These are phyloP conservation scores for Thelonectria olida DNA, from an alignment of 2,329 filamentous ascomycete genomes.

Conservation along the genomic window DNA sequence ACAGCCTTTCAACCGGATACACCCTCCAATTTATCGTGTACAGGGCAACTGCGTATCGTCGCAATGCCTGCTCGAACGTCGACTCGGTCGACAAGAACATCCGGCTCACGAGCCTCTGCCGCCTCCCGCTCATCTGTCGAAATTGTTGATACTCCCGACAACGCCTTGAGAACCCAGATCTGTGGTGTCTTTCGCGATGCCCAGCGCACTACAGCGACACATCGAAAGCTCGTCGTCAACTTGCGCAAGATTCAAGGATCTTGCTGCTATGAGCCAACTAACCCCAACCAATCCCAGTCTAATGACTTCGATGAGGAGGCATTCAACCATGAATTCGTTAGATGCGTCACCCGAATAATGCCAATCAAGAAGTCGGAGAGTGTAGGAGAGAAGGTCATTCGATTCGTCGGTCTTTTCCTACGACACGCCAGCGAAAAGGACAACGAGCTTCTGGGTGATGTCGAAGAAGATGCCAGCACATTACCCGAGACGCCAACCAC, in stretches of 20 bases:
- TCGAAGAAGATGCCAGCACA: conserved; percentile 74
- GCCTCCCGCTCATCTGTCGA: conserved; percentile 66
- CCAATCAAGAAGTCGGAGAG: conserved; percentile 91
- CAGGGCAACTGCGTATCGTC: conserved; percentile 14
- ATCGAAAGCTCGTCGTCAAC: conserved; percentile 88
- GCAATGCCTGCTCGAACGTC: conserved; percentile 62
- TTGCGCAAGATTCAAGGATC: conserved; percentile 91
- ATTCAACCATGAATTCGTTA: conserved; percentile 86
- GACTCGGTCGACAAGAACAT: conserved; percentile 56
- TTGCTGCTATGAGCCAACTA: conserved; percentile 73
- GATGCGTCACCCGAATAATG: conserved; percentile 84
- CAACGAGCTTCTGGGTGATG: conserved; percentile 71
- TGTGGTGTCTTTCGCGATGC: conserved; percentile 80
- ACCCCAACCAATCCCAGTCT: conserved; percentile 59
- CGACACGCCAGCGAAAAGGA: conserved; percentile 77
- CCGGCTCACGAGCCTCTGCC: conserved; percentile 55
- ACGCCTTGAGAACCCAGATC: conserved; percentile 76
- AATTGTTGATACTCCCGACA: conserved; percentile 77
- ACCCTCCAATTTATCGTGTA: conserved; percentile 3
- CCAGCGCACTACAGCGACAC: conserved; percentile 88
- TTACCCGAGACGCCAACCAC: conserved; percentile 86
- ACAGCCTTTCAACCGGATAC: conserved; percentile 14
- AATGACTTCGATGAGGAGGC: conserved; percentile 83
- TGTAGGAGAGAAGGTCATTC: conserved; percentile 84
- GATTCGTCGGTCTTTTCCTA: conserved; percentile 89